Evolutionary conservation across 73 alveolate species (phyloP).

Genomic region (Chromera velia): DNA sequence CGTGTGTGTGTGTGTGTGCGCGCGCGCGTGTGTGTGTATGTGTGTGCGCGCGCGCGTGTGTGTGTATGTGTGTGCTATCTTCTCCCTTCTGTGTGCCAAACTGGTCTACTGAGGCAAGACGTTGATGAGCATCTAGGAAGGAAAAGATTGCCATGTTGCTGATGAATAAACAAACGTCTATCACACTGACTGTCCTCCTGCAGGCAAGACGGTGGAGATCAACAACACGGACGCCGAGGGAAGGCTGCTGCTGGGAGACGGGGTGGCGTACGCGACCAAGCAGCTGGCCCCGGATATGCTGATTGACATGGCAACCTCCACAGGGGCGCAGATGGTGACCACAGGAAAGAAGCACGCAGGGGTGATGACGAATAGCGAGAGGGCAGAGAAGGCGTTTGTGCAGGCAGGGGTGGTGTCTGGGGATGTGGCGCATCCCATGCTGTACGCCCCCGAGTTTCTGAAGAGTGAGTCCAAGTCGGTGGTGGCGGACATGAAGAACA

Average conservation of each 20-base stretch:
- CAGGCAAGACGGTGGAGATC: conserved; percentile 14
- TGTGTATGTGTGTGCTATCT: no score
- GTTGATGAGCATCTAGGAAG: neutral
- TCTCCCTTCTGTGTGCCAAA: no score
- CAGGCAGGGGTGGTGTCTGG: neutral
- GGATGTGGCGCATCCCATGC: neutral
- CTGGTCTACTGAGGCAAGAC: neutral
- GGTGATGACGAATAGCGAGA: conserved; percentile 57
- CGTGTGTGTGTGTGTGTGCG: no score
- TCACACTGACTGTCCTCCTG: no score
- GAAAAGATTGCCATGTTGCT: no score
- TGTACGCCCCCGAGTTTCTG: conserved; percentile 3
- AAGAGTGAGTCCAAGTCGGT: neutral
- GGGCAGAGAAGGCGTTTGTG: neutral
- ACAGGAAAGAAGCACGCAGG: neutral
- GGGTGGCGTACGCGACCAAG: conserved; percentile 21
- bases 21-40: no score
- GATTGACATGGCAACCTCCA: conserved; percentile 60
- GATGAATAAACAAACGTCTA: no score
- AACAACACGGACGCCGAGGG: conserved; percentile 17
- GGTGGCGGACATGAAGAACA: conserved; percentile 12
- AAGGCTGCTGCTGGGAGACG: neutral
- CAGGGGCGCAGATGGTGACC: conserved; percentile 57
- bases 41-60: no score
- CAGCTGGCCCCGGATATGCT: conserved; percentile 41